Base-by-base conservation (phyloP, 208 protist genomes). In the Leishmania tropica region DNA sequence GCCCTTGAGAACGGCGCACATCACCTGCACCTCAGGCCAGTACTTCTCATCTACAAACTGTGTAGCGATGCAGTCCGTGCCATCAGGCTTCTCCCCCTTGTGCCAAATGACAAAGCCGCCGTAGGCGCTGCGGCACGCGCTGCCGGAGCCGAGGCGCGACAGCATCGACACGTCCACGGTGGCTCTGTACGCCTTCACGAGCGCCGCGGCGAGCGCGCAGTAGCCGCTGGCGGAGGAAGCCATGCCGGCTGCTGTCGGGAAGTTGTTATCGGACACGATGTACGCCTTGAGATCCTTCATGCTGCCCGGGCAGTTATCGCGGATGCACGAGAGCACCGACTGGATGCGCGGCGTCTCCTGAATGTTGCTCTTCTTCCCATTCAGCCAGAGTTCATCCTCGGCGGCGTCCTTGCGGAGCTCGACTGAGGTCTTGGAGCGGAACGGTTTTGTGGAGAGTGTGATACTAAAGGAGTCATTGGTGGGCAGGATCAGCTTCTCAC, bases 71-170 rank as follows among this genome's bases (percentile, higher is more conserved):
- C 92, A 98, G 85, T 99, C 98, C 0, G 80, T 88, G 65, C 94
- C 94, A 84, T 97, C 93, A 8, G 80, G 71, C 72, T 91, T 81
- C 76, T 85, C 79, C 28, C 99, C 99, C 94, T 94, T 98, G 68
- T 98, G 87, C 99, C 99, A 99, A 74, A 94, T 92, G 11, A 99
- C 99, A 83, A 99, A 99, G 37, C 99, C 99, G 72, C 99, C 99
- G 85, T 97, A 99, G 42, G 99, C 83, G 75, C 91, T 98, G 74
- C 99, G 94, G 89, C 99, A 99, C 1, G 99, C 99, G 81, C 96
- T 99, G 45, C 99, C 99, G 45, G 96, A 99, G 40, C 99, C 92
- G 54, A 98, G 75, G 62, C 97, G 95, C 31, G 98, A 92, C 76
- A 99, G 91, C 84, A 94, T 93, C 17, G 93, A 97, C n/a, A 98